Conservation (phyloP, 2,329 filamentous ascomycete species). For the Penicillium psychrosexuale region DNA sequence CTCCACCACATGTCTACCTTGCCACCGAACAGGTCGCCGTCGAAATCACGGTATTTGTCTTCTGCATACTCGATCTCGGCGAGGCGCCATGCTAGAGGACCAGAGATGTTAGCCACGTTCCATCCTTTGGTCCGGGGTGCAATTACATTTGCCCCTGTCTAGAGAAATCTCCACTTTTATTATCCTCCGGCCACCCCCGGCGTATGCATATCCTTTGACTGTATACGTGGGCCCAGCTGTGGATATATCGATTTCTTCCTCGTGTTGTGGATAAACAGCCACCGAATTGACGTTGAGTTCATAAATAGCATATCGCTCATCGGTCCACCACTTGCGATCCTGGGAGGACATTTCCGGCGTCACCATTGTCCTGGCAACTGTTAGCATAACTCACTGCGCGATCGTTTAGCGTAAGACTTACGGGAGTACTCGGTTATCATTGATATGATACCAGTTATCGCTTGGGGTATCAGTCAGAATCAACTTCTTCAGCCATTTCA, state of each 20-base stretch:
- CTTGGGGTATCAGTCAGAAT: conserved; percentile 75
- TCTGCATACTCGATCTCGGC: conserved; percentile 79
- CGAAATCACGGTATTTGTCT: conserved; percentile 70
- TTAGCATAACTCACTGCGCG: not conserved
- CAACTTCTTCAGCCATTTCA: conserved; percentile 86
- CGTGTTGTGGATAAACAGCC: conserved; percentile 73
- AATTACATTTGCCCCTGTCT: conserved; percentile 67
- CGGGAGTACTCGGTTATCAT: conserved; percentile 86
- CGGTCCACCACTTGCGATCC: conserved; percentile 74
- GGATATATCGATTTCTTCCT: conserved; percentile 60
- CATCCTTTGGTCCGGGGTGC: not conserved
- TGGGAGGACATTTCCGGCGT: conserved; percentile 75
- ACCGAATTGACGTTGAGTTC: conserved; percentile 86
- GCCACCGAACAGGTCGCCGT: conserved; percentile 68
- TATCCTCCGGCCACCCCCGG: conserved; percentile 78
- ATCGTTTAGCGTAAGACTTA: conserved; percentile 29
- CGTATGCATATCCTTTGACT: conserved; percentile 79
- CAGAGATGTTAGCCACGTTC: conserved; percentile 9
- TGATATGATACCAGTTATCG: conserved; percentile 93
- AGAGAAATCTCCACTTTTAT: conserved; percentile 80
- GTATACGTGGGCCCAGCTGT: conserved; percentile 57
- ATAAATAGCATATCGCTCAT: conserved; percentile 90
- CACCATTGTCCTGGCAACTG: conserved; percentile 64
- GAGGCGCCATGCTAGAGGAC: conserved; percentile 61
- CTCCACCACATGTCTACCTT: conserved; percentile 76